A percentile compares a stretch with the other conserved stretches of the same genome.
Evolutionary conservation across 2,329 filamentous ascomycete genomes (phyloP).

Genomic region (Aspergillus ochraceus): DNA sequence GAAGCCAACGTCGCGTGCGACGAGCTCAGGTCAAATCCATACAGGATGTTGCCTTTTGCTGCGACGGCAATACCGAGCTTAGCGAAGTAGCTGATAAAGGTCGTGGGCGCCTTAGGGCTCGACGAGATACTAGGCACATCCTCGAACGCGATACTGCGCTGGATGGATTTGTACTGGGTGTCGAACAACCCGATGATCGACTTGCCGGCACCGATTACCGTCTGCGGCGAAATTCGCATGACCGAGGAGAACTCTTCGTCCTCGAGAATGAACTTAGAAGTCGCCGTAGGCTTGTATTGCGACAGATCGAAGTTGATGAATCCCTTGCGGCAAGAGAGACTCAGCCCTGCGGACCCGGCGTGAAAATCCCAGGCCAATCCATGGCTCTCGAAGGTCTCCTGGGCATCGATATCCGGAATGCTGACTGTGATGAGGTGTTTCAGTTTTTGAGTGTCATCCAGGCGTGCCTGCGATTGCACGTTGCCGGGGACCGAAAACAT

Average conservation of each 20-base stretch:
- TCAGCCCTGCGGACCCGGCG: conserved; percentile 39
- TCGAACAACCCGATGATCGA: conserved; percentile 48
- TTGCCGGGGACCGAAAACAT: conserved; percentile 40
- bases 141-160: conserved; percentile 40
- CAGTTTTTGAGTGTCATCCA: conserved; percentile 35
- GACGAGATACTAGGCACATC: conserved; percentile 28
- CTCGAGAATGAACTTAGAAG: conserved; percentile 39
- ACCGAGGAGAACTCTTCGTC: conserved; percentile 41
- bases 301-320: conserved; percentile 46
- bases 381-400: conserved; percentile 24
- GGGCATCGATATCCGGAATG: conserved; percentile 32
- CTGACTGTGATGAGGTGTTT: conserved; percentile 38
- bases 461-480: conserved; percentile 19
- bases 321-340: conserved; percentile 40
- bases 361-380: conserved; percentile 42
- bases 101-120: conserved; percentile 26
- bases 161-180: conserved; percentile 48
- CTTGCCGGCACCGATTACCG: conserved; percentile 42
- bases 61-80: conserved; percentile 46
- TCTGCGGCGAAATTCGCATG: conserved; percentile 44
- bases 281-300: conserved; percentile 40
- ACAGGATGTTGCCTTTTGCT: conserved; percentile 40
- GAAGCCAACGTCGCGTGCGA: conserved; percentile 27
- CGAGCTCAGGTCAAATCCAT: conserved; percentile 45
- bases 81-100: conserved; percentile 46